A percentile compares a stretch with the other conserved stretches of the same genome.
Evolutionary conservation across 495 filamentous ascomycete species (phyloP).

Genomic region (Tetracladium marchalianum): DNA sequence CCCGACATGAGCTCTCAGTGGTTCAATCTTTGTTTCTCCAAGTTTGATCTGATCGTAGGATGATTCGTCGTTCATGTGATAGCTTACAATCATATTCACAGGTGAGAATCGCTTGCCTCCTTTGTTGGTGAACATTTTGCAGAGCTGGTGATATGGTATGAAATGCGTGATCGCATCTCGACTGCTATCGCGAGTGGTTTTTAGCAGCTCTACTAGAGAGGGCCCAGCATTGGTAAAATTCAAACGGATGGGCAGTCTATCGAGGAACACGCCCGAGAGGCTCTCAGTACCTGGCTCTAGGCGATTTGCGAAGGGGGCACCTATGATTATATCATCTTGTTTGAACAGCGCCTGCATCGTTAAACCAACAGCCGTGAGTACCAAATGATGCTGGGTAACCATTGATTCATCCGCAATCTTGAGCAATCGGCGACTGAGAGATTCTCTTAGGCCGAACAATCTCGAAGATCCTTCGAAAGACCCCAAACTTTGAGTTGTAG

Average conservation of each 20-base stretch:
- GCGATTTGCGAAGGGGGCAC: constrained; percentile 23
- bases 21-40: too few relatives aligned
- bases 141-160: constrained; percentile 2
- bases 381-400: constrained; percentile 24
- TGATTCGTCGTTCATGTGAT: too few relatives aligned
- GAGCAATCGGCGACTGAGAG: not conserved
- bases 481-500: not conserved
- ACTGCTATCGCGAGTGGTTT: not conserved
- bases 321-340: constrained; percentile 20
- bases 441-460: not conserved
- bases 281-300: too few relatives aligned
- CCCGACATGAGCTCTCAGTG: too few relatives aligned
- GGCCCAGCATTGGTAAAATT: constrained; percentile 1
- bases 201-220: not conserved
- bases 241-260: constrained; percentile 26
- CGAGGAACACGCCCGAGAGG: constrained; percentile 26
- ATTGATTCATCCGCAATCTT: not conserved
- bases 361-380: constrained; percentile 20
- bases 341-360: constrained; percentile 9
- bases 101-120: too few relatives aligned
- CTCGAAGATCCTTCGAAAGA: not conserved
- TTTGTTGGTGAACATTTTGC: too few relatives aligned
- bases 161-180: not conserved
- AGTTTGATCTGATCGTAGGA: too few relatives aligned
- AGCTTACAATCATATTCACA: too few relatives aligned